phyloP scores from a whole-genome alignment of 2,329 filamentous ascomycete species.

The Xylaria sp. region DNA sequence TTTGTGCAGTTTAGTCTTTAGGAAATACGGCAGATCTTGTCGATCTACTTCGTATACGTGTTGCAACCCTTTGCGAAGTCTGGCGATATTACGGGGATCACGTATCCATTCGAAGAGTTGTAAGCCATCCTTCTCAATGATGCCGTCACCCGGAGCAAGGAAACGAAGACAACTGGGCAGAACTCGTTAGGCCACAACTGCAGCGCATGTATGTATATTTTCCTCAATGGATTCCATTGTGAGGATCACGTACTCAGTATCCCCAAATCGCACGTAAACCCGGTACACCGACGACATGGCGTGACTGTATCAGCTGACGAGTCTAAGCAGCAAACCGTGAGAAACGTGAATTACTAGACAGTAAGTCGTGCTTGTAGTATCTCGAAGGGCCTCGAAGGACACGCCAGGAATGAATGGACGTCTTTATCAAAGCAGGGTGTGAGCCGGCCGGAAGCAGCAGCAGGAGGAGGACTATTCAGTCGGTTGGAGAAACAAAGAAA shows the following conservation, averaged over 20 bases:
- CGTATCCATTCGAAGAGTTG: conserved; percentile 19
- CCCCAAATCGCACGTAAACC: conserved; percentile 16
- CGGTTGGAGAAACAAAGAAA: neutral
- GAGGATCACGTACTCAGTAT: conserved; percentile 8
- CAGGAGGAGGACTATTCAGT: neutral
- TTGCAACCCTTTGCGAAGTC: conserved; percentile 13
- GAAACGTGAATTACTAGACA: neutral
- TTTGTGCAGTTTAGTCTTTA: conserved; percentile 6
- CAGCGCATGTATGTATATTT: neutral
- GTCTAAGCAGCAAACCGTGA: neutral
- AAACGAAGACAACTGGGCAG: conserved; percentile 15
- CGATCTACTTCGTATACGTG: conserved; percentile 14
- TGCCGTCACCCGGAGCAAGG: conserved; percentile 6
- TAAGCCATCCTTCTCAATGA: conserved; percentile 4
- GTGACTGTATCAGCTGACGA: neutral
- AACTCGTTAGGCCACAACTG: neutral
- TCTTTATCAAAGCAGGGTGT: neutral
- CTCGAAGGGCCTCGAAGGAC: neutral
- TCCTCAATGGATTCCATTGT: neutral
- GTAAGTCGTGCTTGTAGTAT: neutral
- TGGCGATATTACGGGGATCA: conserved; percentile 11
- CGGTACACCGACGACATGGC: conserved; percentile 9
- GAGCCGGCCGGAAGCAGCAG: neutral
- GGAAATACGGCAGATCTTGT: conserved; percentile 9
- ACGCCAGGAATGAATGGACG: neutral